phyloP scores from a whole-genome alignment of 208 protist species.

The Leishmania tropica region DNA sequence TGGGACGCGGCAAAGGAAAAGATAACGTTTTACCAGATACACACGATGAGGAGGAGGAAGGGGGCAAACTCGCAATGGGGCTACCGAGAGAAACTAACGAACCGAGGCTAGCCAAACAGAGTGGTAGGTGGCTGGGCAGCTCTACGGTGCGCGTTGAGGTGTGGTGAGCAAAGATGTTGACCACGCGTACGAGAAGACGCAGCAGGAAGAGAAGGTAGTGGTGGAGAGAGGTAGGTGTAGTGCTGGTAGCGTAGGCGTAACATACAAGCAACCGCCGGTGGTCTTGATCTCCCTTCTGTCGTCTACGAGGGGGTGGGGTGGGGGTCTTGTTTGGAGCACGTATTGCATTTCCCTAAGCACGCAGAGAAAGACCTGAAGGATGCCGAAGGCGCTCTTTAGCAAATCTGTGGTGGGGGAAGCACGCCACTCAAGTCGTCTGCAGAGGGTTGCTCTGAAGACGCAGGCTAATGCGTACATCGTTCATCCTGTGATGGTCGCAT shows the following conservation, averaged over 20 bases:
- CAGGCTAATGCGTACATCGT: neutral
- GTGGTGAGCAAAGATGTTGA: neutral
- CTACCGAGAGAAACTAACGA: neutral
- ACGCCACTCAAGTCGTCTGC: neutral
- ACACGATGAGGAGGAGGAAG: neutral
- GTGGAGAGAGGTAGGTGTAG: neutral
- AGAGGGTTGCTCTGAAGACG: neutral
- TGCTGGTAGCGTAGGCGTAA: neutral
- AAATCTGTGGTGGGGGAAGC: neutral
- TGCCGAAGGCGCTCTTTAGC: neutral
- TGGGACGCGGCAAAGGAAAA: neutral
- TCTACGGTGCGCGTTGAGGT: neutral
- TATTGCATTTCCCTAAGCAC: neutral
- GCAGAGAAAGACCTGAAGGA: neutral
- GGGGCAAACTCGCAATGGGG: neutral
- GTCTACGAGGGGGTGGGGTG: neutral
- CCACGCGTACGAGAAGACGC: neutral
- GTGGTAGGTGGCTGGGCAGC: neutral
- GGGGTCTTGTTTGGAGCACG: neutral
- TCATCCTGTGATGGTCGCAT: neutral
- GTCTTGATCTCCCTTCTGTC: neutral
- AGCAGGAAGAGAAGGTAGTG: neutral
- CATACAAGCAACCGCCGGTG: neutral
- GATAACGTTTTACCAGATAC: neutral
- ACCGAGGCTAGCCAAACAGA: neutral